phyloP scores from a whole-genome alignment of 2,329 filamentous ascomycete genomes.

The Colletotrichum spaethianum region DNA sequence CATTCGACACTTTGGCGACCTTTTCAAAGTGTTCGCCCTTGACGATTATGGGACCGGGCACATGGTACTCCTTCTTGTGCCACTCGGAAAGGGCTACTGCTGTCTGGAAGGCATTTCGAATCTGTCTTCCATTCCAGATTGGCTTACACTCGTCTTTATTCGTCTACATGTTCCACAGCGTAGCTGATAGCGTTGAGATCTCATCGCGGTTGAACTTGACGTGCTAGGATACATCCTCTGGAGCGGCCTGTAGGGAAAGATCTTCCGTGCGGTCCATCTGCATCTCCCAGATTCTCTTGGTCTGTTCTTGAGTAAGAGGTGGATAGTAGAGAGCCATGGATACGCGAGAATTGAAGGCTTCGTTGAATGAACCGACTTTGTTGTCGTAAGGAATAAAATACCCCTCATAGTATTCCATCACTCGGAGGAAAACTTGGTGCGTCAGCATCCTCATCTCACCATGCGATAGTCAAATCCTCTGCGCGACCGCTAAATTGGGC shows the following conservation, averaged over 20 bases:
- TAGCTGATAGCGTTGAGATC: conserved; percentile 48
- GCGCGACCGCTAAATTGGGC: no score
- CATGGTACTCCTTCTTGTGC: conserved; percentile 38
- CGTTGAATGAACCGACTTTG: conserved; percentile 62
- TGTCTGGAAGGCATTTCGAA: conserved; percentile 61
- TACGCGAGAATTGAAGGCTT: conserved; percentile 64
- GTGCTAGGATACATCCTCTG: conserved; percentile 53
- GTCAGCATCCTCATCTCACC: neutral
- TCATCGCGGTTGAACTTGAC: conserved; percentile 51
- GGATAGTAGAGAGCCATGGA: conserved; percentile 57
- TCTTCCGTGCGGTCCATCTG: conserved; percentile 48
- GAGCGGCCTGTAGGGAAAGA: conserved; percentile 42
- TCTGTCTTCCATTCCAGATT: conserved; percentile 59
- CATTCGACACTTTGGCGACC: conserved; percentile 40
- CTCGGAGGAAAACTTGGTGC: conserved; percentile 57
- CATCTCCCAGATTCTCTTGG: conserved; percentile 58
- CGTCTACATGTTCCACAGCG: conserved; percentile 57
- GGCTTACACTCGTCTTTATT: conserved; percentile 58
- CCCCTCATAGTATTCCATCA: conserved; percentile 66
- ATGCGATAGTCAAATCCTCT: neutral
- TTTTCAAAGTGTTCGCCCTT: conserved; percentile 41
- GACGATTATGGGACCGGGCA: conserved; percentile 38
- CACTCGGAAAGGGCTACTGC: conserved; percentile 60
- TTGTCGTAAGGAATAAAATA: conserved; percentile 65
- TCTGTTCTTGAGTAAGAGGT: conserved; percentile 54